Conservation (phyloP, 805 yeast species). For the Tetrapisispora phaffii region DNA sequence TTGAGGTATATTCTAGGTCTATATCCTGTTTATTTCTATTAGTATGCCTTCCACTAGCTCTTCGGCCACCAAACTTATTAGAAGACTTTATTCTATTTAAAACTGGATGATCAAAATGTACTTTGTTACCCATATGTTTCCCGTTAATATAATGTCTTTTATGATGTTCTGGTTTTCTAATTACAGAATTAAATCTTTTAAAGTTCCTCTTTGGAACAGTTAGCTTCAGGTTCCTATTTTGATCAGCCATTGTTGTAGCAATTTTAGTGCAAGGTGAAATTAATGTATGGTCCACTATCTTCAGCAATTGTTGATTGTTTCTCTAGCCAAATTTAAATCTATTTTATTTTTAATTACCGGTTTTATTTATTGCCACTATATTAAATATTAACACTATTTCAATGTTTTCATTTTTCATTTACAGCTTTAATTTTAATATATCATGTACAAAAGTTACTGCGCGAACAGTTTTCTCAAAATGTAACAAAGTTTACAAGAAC, state of each 20-base stretch:
- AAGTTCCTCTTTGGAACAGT: conserved; percentile 17
- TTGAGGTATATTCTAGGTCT: not conserved
- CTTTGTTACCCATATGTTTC: not conserved
- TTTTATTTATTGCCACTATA: too few species aligned
- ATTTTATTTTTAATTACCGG: too few species aligned
- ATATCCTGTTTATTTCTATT: not conserved
- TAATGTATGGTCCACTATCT: not conserved
- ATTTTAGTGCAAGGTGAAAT: not conserved
- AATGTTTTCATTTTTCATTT: too few species aligned
- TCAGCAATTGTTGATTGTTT: too few species aligned
- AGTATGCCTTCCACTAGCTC: not conserved
- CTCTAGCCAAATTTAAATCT: too few species aligned
- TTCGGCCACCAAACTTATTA: not conserved
- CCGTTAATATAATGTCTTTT: not conserved
- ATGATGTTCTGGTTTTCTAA: not conserved
- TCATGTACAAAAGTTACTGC: too few species aligned
- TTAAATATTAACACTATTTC: too few species aligned
- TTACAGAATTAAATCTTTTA: conserved; percentile 10
- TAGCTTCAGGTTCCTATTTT: conserved; percentile 4
- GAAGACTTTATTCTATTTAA: not conserved
- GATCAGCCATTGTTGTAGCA: not conserved
- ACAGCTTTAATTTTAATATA: too few species aligned
- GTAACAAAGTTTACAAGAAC: too few species aligned
- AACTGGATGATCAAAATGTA: not conserved
- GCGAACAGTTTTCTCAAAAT: too few species aligned